Evolutionary conservation across 306 rosid species (phyloP).

Genomic region (Geum urbanum): DNA sequence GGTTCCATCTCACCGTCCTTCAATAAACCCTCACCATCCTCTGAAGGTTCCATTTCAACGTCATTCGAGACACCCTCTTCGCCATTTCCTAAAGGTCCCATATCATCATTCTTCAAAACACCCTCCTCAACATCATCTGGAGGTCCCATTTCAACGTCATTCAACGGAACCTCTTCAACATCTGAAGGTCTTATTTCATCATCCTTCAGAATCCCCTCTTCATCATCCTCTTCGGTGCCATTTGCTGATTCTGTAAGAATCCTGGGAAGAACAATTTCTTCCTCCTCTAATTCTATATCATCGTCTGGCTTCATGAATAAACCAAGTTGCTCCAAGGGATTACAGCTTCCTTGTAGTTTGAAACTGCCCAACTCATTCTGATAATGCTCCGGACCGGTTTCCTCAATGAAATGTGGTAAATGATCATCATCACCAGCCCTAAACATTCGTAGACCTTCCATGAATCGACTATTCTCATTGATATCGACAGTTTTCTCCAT

Average conservation of each 20-base stretch:
- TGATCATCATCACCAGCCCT: conserved; percentile 45
- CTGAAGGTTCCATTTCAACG: too few relatives aligned
- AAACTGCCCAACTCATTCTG: conserved; percentile 55
- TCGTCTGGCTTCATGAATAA: conserved; percentile 78
- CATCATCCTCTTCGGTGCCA: not conserved
- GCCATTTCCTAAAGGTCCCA: too few relatives aligned
- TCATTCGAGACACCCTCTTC: too few relatives aligned
- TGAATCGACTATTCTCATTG: conserved; percentile 65
- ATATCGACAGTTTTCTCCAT: conserved; percentile 92
- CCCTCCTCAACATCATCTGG: too few relatives aligned
- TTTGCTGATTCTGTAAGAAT: conserved; percentile 39
- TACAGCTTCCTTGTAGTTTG: conserved; percentile 58
- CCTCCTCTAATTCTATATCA: conserved; percentile 76
- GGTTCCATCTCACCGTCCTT: too few relatives aligned
- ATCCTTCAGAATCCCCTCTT: too few relatives aligned
- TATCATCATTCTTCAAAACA: too few relatives aligned
- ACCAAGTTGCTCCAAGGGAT: conserved; percentile 75
- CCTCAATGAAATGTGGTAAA: conserved; percentile 51
- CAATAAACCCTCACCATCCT: too few relatives aligned
- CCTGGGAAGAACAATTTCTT: conserved; percentile 36
- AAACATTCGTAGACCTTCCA: conserved; percentile 86
- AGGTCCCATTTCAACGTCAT: too few relatives aligned
- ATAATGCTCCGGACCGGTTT: conserved; percentile 47
- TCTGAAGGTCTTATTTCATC: too few relatives aligned
- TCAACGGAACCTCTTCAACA: too few relatives aligned